Percentiles rank a stretch among this genome's conserved stretches.
phyloP scores from a whole-genome alignment of 495 filamentous ascomycete species.

The Lepraria neglecta region DNA sequence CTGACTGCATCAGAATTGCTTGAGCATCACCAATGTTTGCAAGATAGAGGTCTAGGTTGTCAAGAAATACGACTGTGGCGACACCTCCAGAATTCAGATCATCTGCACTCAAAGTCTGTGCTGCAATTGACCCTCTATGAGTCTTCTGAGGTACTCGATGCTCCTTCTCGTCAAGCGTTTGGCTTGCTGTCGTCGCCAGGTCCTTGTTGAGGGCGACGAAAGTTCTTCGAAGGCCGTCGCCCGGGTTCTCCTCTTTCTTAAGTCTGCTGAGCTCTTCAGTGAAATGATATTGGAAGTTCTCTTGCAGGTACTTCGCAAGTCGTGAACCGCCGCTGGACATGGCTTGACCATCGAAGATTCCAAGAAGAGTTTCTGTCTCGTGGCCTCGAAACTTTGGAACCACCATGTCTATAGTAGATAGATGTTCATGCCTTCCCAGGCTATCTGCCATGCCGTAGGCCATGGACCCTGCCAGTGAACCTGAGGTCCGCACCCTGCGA shows the following conservation, averaged over 20 bases:
- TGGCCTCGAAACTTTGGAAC: slow-evolving; percentile 88
- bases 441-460: slow-evolving; percentile 97
- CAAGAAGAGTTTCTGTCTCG: slow-evolving; percentile 81
- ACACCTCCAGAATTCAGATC: slow-evolving; percentile 85
- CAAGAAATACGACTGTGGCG: slow-evolving; percentile 84
- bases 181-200: slow-evolving; percentile 77
- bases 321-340: slow-evolving; percentile 82
- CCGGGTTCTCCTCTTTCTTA: slow-evolving; percentile 60
- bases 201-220: slow-evolving; percentile 92
- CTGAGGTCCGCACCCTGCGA: slow-evolving; percentile 90
- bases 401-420: slow-evolving; percentile 97
- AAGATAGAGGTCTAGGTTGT: slow-evolving; percentile 83
- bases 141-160: slow-evolving; percentile 44
- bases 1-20: slow-evolving; percentile 84
- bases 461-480: slow-evolving; percentile 77
- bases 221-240: slow-evolving; percentile 75
- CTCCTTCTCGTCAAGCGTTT: slow-evolving; percentile 67
- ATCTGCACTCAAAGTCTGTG: slow-evolving; percentile 71
- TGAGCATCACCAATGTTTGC: slow-evolving; percentile 95
- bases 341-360: slow-evolving; percentile 90
- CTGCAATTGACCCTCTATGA: slow-evolving; percentile 62
- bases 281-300: slow-evolving; percentile 83
- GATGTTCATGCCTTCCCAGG: slow-evolving; percentile 84
- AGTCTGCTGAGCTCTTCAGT: slow-evolving; percentile 71
- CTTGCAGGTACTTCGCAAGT: slow-evolving; percentile 91